Conservation (phyloP, 176 grass and related monocot species). For the Cocos nucifera region DNA sequence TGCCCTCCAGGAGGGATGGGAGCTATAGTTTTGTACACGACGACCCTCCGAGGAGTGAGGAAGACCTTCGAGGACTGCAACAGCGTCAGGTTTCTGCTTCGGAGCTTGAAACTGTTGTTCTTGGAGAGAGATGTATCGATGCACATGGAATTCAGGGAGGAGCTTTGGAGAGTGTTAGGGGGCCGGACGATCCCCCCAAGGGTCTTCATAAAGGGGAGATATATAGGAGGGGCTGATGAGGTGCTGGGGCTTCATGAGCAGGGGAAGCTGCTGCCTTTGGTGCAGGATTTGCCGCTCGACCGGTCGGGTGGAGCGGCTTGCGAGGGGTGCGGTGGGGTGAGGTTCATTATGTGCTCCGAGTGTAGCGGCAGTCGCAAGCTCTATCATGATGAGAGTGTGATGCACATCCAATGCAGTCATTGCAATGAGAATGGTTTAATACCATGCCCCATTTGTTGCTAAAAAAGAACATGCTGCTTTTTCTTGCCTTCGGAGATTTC, state of each 20-base stretch:
- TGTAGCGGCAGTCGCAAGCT: conserved; percentile 72
- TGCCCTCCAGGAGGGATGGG: conserved; percentile 44
- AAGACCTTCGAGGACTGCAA: conserved; percentile 73
- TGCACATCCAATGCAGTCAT: background rate
- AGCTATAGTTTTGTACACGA: conserved; percentile 52
- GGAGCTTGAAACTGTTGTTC: conserved; percentile 45
- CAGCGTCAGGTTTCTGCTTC: conserved; percentile 39
- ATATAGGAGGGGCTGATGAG: conserved; percentile 71
- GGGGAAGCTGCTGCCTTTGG: conserved; percentile 32
- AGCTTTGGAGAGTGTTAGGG: conserved; percentile 41
- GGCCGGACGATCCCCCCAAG: conserved; percentile 51
- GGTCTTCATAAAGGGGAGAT: conserved; percentile 60
- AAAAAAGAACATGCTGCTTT: background rate
- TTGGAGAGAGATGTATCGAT: conserved; percentile 81
- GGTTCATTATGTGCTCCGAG: conserved; percentile 55
- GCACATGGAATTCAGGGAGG: conserved; percentile 62
- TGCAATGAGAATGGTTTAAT: conserved; percentile 25
- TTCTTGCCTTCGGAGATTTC: background rate
- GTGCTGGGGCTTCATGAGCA: conserved; percentile 58
- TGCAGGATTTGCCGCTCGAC: conserved; percentile 20
- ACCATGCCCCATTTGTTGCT: conserved; percentile 25
- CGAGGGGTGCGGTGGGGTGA: conserved; percentile 52
- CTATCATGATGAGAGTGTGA: conserved; percentile 28
- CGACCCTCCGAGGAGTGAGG: conserved; percentile 59
- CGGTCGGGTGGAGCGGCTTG: conserved; percentile 26